Conservation (phyloP, 805 yeast genomes). For the Kodamaea lidongshanica region DNA sequence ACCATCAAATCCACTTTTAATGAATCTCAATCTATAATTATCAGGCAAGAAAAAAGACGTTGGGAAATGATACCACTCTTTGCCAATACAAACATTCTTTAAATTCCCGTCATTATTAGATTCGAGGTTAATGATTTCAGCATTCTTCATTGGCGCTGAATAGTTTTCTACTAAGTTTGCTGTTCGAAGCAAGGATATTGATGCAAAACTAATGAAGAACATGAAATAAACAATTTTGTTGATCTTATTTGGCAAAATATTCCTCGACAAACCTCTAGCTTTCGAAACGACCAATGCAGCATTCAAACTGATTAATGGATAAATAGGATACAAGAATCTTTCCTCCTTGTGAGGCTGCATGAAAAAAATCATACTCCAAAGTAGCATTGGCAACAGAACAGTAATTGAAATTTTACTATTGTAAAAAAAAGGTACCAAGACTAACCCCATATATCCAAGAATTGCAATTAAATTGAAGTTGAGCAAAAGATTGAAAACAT, state of each 20-base stretch:
- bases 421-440: conserved; percentile 18
- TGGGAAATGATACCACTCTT: conserved; percentile 94
- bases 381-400: conserved; percentile 39
- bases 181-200: conserved; percentile 43
- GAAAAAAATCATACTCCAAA: conserved; percentile 66
- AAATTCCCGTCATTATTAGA: conserved; percentile 2
- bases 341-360: conserved; percentile 91
- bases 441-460: conserved; percentile 36
- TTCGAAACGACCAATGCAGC: conserved; percentile 47
- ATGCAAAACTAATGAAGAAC: conserved; percentile 25
- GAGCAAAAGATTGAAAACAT: conserved; percentile 58
- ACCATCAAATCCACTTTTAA: conserved; percentile 77
- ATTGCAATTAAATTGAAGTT: conserved; percentile 61
- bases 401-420: conserved; percentile 12
- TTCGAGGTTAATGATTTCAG: conserved; percentile 9
- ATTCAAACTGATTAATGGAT: conserved; percentile 58
- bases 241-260: conserved; percentile 5
- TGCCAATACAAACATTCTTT: conserved; percentile 73
- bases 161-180: conserved; percentile 60
- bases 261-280: conserved; percentile 8
- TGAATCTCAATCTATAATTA: conserved; percentile 57
- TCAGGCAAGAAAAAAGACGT: conserved; percentile 75
- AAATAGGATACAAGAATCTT: conserved; percentile 80
- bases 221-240: conserved; percentile 17
- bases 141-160: conserved; percentile 53